phyloP scores from a whole-genome alignment of 345 rosid species.

The Sapria himalayana region DNA sequence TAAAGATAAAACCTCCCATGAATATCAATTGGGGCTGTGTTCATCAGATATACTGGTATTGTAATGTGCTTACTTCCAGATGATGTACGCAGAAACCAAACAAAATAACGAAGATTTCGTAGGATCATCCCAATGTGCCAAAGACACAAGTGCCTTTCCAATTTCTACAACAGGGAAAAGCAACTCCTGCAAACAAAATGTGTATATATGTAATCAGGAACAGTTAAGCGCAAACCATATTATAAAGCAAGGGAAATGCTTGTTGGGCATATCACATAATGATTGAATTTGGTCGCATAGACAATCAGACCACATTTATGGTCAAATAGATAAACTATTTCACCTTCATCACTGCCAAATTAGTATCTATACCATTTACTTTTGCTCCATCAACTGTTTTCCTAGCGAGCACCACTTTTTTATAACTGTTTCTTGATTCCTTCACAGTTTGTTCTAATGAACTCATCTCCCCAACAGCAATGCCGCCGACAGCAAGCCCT shows the following conservation, averaged over 20 bases:
- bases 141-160: constrained; percentile 33
- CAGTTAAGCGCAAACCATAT: no score
- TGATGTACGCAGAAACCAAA: constrained; percentile 30
- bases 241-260: no score
- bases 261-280: no score
- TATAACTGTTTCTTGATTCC: constrained; percentile 58
- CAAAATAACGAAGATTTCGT: constrained; percentile 52
- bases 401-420: constrained; percentile 58
- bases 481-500: constrained; percentile 55
- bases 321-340: no score
- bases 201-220: neutral
- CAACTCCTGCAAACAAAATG: constrained; percentile 38
- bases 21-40: no score
- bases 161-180: constrained; percentile 48
- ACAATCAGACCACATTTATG: no score
- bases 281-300: no score
- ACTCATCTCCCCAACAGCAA: constrained; percentile 73
- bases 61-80: constrained; percentile 64
- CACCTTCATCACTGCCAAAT: constrained; percentile 98
- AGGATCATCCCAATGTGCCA: constrained; percentile 62
- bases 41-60: no score
- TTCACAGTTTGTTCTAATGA: constrained; percentile 58
- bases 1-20: no score
- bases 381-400: constrained; percentile 78
- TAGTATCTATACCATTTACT: constrained; percentile 87